Evolutionary conservation across 208 protist genomes (phyloP).

Genomic region (Spongospora subterranea): DNA sequence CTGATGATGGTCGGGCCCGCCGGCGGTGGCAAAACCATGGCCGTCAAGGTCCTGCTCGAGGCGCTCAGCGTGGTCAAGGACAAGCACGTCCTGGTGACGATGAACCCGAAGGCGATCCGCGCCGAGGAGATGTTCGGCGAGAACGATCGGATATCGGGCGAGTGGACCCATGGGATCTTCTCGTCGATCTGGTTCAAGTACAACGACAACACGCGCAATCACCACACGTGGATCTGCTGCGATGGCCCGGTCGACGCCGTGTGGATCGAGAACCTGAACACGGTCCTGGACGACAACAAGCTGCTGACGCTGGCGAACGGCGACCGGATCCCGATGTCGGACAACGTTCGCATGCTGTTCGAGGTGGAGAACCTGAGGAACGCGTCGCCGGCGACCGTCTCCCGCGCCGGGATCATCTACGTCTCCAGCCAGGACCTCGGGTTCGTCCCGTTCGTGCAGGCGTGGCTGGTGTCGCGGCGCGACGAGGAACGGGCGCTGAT

Average conservation of each 20-base stretch:
- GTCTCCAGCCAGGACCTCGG: constrained; percentile 92
- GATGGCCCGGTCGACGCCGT: constrained; percentile 97
- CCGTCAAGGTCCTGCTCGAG: constrained; percentile 59
- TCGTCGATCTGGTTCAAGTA: constrained; percentile 85
- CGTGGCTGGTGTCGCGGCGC: constrained; percentile 71
- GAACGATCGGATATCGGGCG: constrained; percentile 92
- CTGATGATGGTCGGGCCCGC: constrained; percentile 81
- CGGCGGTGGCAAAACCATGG: constrained; percentile 79
- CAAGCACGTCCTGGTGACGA: constrained; percentile 70
- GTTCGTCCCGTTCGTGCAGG: constrained; percentile 78
- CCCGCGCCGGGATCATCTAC: constrained; percentile 96
- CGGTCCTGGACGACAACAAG: constrained; percentile 98
- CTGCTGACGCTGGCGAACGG: constrained; percentile 96
- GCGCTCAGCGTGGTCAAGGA: constrained; percentile 57
- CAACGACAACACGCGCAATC: constrained; percentile 72
- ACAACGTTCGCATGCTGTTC: constrained; percentile 93
- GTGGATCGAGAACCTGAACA: constrained; percentile 99
- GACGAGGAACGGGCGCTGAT: constrained; percentile 55
- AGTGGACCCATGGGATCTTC: constrained; percentile 98
- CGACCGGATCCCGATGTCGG: constrained; percentile 92
- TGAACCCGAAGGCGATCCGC: constrained; percentile 87
- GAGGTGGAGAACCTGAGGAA: constrained; percentile 97
- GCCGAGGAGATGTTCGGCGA: constrained; percentile 84
- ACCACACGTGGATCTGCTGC: constrained; percentile 87
- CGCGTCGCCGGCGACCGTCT: constrained; percentile 98